Base-by-base conservation (phyloP, 2,329 filamentous ascomycete genomes). In the Penicillium sp. region DNA sequence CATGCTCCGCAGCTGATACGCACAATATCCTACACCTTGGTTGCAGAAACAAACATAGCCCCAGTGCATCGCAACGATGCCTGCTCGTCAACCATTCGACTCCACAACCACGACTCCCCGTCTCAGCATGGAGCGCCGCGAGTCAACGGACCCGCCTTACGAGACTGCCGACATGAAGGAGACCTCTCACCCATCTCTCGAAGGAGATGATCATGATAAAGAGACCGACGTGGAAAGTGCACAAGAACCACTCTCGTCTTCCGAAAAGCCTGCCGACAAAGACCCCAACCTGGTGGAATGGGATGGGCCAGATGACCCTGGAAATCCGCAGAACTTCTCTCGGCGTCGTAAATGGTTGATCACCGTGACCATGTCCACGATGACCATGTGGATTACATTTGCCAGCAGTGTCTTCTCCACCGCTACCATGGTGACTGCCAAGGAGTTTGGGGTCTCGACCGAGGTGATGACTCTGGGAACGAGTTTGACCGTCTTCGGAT, bases 401-500 rank as follows among this genome's bases (percentile, higher is more conserved):
- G 66, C 73, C 9, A 72, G 66, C 38, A 72, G 69, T 39, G 65
- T 78, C 40, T 76, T 76, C 58, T 71, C 66, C 28, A 67, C 72
- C 8, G 73, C 74, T 1, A 72, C 70, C 3, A 6, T 47, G 8
- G 64, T 64, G 5, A 74, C 71, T 0, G 65, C 75, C 3, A 51
- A 64, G 38, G 47, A 73, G 42, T 81, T 73, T 49, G 55, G 62
- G 18, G 76, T 79, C 0, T 71, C 72, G 0, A 62, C 57, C 0
- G 72, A 77, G 45, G 73, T 78, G 3, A 77, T 75, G 53, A 69
- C 72, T 0, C 58, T 81, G 7, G 75, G 73, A 0, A 77, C 74
- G 0, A 73, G 72, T 24, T 62, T 80, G 2, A 75, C 76, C 40
- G 70, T 81, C 9, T 58, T 77, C 42, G 70, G 69, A 4, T 73